Evolutionary conservation across 2,329 filamentous ascomycete species (phyloP), one percentile per base, ranked within the genome.

Genomic region (Pestalotiopsis sp.): DNA sequence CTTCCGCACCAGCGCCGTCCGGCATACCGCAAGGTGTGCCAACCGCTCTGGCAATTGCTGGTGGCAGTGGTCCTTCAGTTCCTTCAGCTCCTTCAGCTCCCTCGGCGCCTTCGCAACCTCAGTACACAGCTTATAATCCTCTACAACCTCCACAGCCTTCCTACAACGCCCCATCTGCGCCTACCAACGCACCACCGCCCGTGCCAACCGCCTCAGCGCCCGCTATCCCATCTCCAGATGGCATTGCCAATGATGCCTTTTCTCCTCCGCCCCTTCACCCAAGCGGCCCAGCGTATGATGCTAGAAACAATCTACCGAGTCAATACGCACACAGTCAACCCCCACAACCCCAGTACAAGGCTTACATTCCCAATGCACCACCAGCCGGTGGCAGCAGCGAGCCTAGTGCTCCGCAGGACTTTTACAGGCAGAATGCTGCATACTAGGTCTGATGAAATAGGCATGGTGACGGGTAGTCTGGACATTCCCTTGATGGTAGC

Each of bases 331-430:
- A 69, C 23, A 20, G 17, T n/a, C 45, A 52, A n/a, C 57, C 71
- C 57, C 38, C 69, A 20, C 81, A 83, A 73, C 82, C 82, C 52
- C 87, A 89, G 76, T 91, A 90, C 73, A 90, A 87, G 76, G 85
- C 89, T 0, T 91, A 91, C 69, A 83, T 86, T 2, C 87, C 87
- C 3, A 85, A 20, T 52, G 45, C 82, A 69, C 67, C 72, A 70
- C 52, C 75, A 38, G 78, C 75, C 36, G 78, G 38, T 52, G 66
- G 39, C 61, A 65, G 75, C 20, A 61, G 80, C 41, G 83, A 80
- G 11, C 83, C 84, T 2, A 86, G 83, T 69, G 86, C 84, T 4
- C 86, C 86, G 3, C 83, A 82, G 64, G 88, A 89, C 75, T 90
- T 87, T 73, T 90, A 90, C 74, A 81, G 87, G 63, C 83, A 85